Evolutionary conservation across 106 monocot species (phyloP).

Genomic region (Acorus calamus): DNA sequence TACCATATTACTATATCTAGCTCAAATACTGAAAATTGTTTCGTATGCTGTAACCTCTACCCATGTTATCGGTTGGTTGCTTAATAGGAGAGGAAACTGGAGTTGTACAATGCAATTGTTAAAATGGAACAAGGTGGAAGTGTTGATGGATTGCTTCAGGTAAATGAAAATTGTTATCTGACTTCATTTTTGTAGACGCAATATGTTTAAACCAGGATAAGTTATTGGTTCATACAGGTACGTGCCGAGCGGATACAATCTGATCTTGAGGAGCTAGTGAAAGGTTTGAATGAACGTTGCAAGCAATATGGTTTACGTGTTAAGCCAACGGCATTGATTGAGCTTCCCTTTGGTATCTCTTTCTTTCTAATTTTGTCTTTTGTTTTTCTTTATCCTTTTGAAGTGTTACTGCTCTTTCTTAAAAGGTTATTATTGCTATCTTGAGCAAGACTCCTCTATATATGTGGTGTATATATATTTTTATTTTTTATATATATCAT

Average conservation of each 20-base stretch:
- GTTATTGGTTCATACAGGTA: constrained; percentile 25
- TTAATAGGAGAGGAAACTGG: constrained; percentile 75
- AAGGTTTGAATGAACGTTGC: constrained; percentile 67
- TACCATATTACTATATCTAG: neutral
- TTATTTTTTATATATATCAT: too few relatives aligned
- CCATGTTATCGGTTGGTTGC: neutral
- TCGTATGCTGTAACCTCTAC: too few relatives aligned
- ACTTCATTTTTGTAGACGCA: too few relatives aligned
- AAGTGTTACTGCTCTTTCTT: neutral
- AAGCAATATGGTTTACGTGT: constrained; percentile 72
- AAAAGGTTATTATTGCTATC: neutral
- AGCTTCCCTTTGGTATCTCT: constrained; percentile 89
- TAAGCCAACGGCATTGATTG: constrained; percentile 66
- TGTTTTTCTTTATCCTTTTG: neutral
- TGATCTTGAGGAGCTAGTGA: constrained; percentile 82
- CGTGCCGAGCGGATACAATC: constrained; percentile 71
- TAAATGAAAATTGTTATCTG: constrained; percentile 4
- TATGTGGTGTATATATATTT: too few relatives aligned
- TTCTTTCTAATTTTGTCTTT: neutral
- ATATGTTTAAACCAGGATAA: neutral
- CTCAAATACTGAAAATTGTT: too few relatives aligned
- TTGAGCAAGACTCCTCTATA: too few relatives aligned
- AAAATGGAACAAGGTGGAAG: constrained; percentile 83
- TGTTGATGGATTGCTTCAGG: constrained; percentile 73
- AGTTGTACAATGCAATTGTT: constrained; percentile 66